Percentiles rank a stretch among this genome's conserved stretches.
These are phyloP conservation scores for Postia placenta DNA, from an alignment of 768 basidiomycete species.

Conservation along the genomic window DNA sequence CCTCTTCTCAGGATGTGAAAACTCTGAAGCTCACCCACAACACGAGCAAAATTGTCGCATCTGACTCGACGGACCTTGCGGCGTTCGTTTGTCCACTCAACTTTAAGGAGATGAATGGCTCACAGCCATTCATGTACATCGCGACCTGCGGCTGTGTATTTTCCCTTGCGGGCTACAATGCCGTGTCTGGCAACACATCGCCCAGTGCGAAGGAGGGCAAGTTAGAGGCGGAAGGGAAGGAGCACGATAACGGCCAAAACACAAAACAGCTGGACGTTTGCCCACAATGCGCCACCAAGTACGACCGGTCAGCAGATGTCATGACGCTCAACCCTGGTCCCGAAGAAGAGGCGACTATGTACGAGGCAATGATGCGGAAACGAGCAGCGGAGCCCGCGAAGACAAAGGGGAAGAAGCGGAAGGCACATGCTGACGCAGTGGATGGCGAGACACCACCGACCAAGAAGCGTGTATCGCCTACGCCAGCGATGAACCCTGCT, in stretches of 20 bases:
- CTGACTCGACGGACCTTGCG: conserved; percentile 43
- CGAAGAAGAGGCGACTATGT: conserved; percentile 62
- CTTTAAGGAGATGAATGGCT: conserved; percentile 92
- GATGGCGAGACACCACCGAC: conserved; percentile 33
- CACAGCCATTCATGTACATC: conserved; percentile 83
- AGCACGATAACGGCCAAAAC: conserved; percentile 21
- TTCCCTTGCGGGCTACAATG: conserved; percentile 75
- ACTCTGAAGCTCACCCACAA: conserved; percentile 78
- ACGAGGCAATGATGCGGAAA: conserved; percentile 46
- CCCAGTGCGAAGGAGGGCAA: conserved; percentile 21
- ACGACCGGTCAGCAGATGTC: conserved; percentile 48
- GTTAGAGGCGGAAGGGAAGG: conserved; percentile 22
- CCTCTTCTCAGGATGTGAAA: conserved; percentile 71
- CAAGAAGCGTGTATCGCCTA: conserved; percentile 35
- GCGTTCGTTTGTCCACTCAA: conserved; percentile 90
- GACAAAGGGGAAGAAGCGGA: conserved; percentile 58
- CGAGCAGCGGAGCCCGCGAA: conserved; percentile 54
- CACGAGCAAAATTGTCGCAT: conserved; percentile 30
- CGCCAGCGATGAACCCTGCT: conserved; percentile 44
- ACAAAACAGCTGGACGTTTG: conserved; percentile 49
- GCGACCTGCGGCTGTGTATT: conserved; percentile 87
- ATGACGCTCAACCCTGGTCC: conserved; percentile 60
- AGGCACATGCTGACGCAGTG: conserved; percentile 27
- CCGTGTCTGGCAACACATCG: conserved; percentile 38
- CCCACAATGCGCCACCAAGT: conserved; percentile 74